Evolutionary conservation across 2,329 filamentous ascomycete genomes (phyloP).

Genomic region (Lachnellula hyalina): DNA sequence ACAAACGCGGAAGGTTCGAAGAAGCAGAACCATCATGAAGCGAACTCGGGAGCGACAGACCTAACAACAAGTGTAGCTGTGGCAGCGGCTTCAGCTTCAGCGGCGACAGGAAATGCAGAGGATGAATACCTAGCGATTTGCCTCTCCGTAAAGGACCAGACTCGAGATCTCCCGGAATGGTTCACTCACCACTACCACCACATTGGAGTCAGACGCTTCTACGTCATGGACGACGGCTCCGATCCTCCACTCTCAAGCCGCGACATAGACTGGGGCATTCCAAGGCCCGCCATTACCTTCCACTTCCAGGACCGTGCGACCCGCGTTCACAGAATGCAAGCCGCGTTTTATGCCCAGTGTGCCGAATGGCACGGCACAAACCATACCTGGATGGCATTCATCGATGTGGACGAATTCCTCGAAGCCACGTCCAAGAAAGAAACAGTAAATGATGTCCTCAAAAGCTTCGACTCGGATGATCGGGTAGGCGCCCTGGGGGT

Average conservation of each 20-base stretch:
- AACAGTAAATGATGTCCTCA: conserved; percentile 26
- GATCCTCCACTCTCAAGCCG: conserved; percentile 20
- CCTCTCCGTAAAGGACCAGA: conserved; percentile 21
- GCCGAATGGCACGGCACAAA: conserved; percentile 19
- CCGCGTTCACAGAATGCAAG: conserved; percentile 12
- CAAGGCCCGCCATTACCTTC: conserved; percentile 20
- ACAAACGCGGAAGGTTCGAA: neutral
- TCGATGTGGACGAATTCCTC: conserved; percentile 31
- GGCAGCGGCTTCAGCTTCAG: conserved; percentile 1
- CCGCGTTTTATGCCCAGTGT: conserved; percentile 21
- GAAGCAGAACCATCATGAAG: neutral
- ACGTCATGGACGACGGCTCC: conserved; percentile 28
- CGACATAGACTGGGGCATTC: conserved; percentile 19
- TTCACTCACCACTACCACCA: conserved; percentile 28
- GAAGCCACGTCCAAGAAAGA: conserved; percentile 17
- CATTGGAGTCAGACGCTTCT: conserved; percentile 24
- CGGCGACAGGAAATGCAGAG: neutral
- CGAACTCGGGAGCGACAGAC: neutral
- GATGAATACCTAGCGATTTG: conserved; percentile 26
- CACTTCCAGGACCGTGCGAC: conserved; percentile 16
- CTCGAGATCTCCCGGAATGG: conserved; percentile 22
- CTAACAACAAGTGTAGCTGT: neutral
- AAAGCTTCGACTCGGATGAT: conserved; percentile 21
- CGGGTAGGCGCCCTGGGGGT: conserved; percentile 30
- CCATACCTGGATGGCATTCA: conserved; percentile 32